Conservation (phyloP, 2,329 filamentous ascomycete genomes). For the Dactylellina cionopaga region DNA sequence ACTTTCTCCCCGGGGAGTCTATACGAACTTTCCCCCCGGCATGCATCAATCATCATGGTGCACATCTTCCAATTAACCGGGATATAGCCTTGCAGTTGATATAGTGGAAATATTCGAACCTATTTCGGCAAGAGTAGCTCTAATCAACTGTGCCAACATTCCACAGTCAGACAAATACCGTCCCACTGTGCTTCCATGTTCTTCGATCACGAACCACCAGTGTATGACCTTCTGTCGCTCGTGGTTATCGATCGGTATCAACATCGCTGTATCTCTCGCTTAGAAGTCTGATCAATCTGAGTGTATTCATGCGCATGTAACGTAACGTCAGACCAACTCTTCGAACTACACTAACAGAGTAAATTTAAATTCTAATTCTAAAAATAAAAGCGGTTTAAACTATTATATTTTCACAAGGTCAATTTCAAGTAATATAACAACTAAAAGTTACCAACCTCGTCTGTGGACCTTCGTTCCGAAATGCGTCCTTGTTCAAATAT, state of each 20-base stretch:
- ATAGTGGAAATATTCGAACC: slow-evolving; percentile 19
- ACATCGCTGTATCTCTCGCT: slow-evolving; percentile 33
- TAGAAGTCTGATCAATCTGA: slow-evolving; percentile 22
- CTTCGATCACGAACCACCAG: neutral
- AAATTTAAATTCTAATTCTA: neutral
- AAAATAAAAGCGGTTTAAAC: slow-evolving; percentile 9
- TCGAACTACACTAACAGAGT: neutral
- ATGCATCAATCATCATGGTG: slow-evolving; percentile 13
- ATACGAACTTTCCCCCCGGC: slow-evolving; percentile 12
- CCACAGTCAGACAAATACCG: slow-evolving; percentile 38
- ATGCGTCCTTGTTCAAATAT: slow-evolving; percentile 42
- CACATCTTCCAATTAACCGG: slow-evolving; percentile 20
- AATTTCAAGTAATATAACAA: slow-evolving; percentile 28
- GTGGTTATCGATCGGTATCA: slow-evolving; percentile 18
- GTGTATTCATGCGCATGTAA: slow-evolving; percentile 39
- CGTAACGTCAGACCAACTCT: slow-evolving; percentile 38
- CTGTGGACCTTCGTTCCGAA: slow-evolving; percentile 30
- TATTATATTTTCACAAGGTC: neutral
- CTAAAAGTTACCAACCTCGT: slow-evolving; percentile 22
- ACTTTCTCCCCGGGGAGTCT: neutral
- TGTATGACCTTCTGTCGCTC: slow-evolving; percentile 1
- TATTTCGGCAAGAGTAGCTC: slow-evolving; percentile 35
- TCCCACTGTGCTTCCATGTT: neutral
- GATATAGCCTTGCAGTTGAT: slow-evolving; percentile 7
- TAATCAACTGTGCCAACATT: slow-evolving; percentile 3